Conservation (phyloP, 2,329 filamentous ascomycete species). For the Helicocarpus griseus region DNA sequence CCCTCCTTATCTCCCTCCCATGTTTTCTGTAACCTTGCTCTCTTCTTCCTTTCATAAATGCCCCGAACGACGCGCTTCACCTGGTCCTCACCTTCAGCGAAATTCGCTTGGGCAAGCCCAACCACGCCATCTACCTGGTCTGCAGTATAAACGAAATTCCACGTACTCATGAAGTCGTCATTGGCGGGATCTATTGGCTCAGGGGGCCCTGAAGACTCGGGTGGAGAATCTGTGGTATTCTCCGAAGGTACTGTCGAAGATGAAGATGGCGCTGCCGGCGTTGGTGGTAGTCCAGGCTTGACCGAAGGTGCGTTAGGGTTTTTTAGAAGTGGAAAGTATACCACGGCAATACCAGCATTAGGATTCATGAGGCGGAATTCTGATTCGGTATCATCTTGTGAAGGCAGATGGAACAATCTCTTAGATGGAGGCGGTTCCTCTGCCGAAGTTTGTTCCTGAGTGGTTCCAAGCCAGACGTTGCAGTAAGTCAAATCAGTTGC, state of each 20-base stretch:
- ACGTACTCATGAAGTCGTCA: slow-evolving; percentile 83
- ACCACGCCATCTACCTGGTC: slow-evolving; percentile 83
- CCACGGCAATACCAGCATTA: slow-evolving; percentile 74
- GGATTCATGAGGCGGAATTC: slow-evolving; percentile 63
- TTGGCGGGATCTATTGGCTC: slow-evolving; percentile 68
- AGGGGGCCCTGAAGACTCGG: slow-evolving; percentile 30
- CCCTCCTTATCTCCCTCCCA: slow-evolving; percentile 5
- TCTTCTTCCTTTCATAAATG: slow-evolving; percentile 88
- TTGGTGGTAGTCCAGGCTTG: not conserved
- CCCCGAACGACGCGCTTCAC: slow-evolving; percentile 70
- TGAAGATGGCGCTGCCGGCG: slow-evolving; percentile 7
- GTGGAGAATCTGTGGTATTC: no score
- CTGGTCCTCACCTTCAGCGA: slow-evolving; percentile 67
- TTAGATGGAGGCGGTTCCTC: slow-evolving; percentile 46
- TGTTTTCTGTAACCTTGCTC: slow-evolving; percentile 42
- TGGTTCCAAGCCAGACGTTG: slow-evolving; percentile 80
- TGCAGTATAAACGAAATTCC: slow-evolving; percentile 95
- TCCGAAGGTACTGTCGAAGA: slow-evolving; percentile 17
- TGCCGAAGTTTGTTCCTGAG: slow-evolving; percentile 55
- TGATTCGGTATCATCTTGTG: slow-evolving; percentile 46
- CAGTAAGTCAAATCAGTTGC: slow-evolving; percentile 67
- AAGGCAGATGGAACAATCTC: slow-evolving; percentile 30
- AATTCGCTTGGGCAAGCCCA: slow-evolving; percentile 74
- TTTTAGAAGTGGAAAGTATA: slow-evolving; percentile 82
- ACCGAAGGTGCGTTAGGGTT: slow-evolving; percentile 47